Base-by-base conservation (phyloP, 1,284 basidiomycete genomes). In the Malassezia restricta region DNA sequence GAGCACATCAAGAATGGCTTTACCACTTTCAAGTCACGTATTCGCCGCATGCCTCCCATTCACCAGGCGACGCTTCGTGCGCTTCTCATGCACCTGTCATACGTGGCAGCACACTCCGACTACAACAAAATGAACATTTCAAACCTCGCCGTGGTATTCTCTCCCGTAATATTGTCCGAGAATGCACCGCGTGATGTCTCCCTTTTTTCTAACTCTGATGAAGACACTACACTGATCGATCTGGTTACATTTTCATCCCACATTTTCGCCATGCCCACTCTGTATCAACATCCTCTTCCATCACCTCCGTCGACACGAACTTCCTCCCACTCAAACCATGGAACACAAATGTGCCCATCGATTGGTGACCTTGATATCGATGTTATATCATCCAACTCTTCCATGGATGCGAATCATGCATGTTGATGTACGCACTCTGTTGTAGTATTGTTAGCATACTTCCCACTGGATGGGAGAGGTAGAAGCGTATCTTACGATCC, bases 81-180 rank as follows among this genome's bases (percentile, higher is more conserved):
- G 8, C 75, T 96, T n/a, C 76, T 94, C 14, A 86, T 92, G 62
- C 92, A 96, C 73, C 81, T 98, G 9, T 78, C 84, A 7, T 80
- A 83, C 24, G 82, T 98, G 5, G 82, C 83, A 1, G 76, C 81
- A 6, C 78, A 80, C 45, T 78, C 79, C 5, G 80, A 82, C 17
- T 80, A 80, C 71, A 96, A 94, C 75, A 95, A 94, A 76, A 98
- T 98, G 92, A 87, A 89, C 58, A 78, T 84, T 0, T 86, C 85
- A 59, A 75, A 74, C 60, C 62, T 74, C 5, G 62, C 65, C 28
- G 58, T 74, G 14, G 68, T 74, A 47, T 71, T 73, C 33, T 68
- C 67, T 12, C 69, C 67, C 12, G 67, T 65, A 9, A 53, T 74
- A 1, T 57, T 67, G 29, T 63, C 64, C 28, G 65, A 74, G 33